phyloP scores from a whole-genome alignment of 805 yeast genomes.

The Saccharomycopsis sp. region DNA sequence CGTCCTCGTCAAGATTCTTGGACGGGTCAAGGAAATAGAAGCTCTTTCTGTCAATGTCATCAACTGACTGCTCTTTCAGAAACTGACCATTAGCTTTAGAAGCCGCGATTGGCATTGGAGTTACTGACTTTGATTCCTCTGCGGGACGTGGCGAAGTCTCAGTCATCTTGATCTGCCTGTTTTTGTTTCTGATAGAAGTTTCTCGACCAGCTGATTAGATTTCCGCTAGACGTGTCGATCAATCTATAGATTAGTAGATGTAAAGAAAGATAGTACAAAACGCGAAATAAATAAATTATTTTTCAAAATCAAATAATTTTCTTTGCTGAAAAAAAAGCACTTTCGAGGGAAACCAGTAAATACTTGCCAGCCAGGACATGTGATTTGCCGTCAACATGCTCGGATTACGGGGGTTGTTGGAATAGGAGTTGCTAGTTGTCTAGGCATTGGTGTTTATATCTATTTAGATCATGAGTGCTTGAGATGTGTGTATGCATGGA shows the following conservation, averaged over 20 bases:
- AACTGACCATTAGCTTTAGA: neutral
- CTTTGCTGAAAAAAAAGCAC: neutral
- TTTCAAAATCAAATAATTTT: neutral
- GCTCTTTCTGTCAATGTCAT: neutral
- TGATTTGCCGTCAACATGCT: too few relatives aligned
- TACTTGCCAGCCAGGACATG: too few relatives aligned
- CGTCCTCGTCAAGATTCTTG: neutral
- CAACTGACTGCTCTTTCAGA: neutral
- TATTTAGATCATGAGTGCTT: too few relatives aligned
- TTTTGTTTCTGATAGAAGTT: neutral
- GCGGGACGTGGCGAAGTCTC: neutral
- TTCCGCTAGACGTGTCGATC: neutral
- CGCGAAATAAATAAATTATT: neutral
- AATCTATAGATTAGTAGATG: neutral
- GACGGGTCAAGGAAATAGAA: neutral
- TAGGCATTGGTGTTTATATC: too few relatives aligned
- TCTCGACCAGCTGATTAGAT: too few relatives aligned
- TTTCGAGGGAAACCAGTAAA: neutral
- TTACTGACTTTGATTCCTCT: neutral
- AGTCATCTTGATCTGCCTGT: neutral
- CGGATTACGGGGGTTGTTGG: too few relatives aligned
- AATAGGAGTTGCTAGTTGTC: too few relatives aligned
- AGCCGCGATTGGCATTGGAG: neutral
- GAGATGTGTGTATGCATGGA: too few relatives aligned
- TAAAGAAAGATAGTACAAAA: neutral